phyloP scores from a whole-genome alignment of 78 protist genomes.

The Anaeramoeba flamelloides region DNA sequence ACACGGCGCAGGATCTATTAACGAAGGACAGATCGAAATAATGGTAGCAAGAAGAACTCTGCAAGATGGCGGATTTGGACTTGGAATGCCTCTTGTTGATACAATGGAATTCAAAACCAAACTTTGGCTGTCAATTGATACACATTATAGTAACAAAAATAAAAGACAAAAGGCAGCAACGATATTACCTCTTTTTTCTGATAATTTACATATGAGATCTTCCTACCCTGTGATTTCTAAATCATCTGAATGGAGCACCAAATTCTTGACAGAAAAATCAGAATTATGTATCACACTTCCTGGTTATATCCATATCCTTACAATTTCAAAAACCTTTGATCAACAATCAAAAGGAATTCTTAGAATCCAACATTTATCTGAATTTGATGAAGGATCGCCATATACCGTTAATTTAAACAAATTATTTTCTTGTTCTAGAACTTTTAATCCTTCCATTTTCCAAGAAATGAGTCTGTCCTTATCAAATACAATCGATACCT shows the following conservation, averaged over 20 bases:
- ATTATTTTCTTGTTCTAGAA: neutral
- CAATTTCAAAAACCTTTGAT: neutral
- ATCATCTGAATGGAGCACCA: neutral
- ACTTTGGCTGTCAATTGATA: neutral
- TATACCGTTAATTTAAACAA: neutral
- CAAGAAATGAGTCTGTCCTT: neutral
- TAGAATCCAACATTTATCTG: neutral
- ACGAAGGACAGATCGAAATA: neutral
- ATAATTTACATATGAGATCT: neutral
- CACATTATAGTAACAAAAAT: neutral
- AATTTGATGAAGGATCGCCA: neutral
- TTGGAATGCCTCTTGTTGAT: neutral
- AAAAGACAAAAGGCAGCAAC: neutral
- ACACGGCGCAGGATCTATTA: neutral
- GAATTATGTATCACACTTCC: neutral
- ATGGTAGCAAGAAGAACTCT: conserved; percentile 1
- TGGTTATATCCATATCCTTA: neutral
- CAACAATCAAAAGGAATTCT: neutral
- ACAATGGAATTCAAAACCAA: neutral
- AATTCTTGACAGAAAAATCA: neutral
- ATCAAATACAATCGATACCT: neutral
- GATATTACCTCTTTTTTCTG: neutral
- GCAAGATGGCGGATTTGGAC: neutral
- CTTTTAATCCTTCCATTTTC: neutral
- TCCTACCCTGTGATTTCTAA: neutral